Conservation (phyloP, 2,329 filamentous ascomycete genomes). For the Pseudocercospora pini-densiflorae region DNA sequence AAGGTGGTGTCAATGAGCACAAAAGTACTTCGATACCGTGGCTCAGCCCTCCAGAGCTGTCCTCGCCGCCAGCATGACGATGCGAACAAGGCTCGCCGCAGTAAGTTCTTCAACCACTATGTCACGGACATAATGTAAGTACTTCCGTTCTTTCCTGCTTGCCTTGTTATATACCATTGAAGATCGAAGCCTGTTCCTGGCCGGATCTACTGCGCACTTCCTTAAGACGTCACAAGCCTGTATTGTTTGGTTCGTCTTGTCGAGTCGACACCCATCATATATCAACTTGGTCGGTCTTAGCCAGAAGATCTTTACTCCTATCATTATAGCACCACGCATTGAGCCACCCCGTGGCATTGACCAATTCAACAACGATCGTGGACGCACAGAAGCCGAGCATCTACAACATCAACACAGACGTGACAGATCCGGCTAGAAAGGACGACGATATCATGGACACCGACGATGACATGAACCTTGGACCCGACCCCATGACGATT, state of each 20-base stretch:
- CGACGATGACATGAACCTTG: neutral
- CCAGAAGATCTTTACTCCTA: neutral
- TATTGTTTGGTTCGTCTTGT: neutral
- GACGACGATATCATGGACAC: neutral
- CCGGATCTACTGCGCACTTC: neutral
- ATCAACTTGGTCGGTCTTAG: neutral
- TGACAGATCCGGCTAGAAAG: neutral
- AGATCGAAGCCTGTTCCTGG: neutral
- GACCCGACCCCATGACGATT: neutral
- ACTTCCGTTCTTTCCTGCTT: neutral
- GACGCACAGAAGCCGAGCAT: too few species aligned
- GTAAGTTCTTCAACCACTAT: neutral
- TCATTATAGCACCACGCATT: neutral
- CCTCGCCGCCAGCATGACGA: neutral
- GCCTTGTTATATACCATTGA: neutral
- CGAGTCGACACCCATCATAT: neutral
- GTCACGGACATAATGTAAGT: neutral
- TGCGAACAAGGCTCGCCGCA: neutral
- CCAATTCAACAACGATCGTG: neutral
- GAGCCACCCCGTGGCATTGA: neutral
- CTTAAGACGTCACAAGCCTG: neutral
- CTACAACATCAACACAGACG: neutral
- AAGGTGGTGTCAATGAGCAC: neutral
- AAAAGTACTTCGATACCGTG: neutral
- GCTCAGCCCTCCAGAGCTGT: slow-evolving; percentile 2